Evolutionary conservation across 306 rosid genomes (phyloP).

Genomic region (Gynostemma pentaphyllum): DNA sequence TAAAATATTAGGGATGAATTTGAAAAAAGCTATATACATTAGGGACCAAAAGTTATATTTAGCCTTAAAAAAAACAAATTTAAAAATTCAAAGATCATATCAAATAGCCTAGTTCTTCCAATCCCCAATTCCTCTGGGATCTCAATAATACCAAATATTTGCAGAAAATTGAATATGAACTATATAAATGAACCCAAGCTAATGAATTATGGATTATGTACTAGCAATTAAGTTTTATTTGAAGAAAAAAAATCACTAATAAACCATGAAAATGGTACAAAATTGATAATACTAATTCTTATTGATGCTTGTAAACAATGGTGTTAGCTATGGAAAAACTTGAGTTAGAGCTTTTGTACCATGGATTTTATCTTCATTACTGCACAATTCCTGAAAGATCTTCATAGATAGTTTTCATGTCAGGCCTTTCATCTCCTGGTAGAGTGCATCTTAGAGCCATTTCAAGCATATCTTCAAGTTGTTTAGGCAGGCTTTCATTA

Average conservation of each 20-base stretch:
- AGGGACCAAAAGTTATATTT: too few relatives aligned
- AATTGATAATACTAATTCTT: background rate
- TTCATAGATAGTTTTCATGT: constrained; percentile 48
- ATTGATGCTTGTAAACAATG: background rate
- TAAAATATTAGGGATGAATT: too few relatives aligned
- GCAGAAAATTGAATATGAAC: background rate
- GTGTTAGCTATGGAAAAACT: constrained; percentile 24
- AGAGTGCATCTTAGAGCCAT: constrained; percentile 61
- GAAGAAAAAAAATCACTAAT: background rate
- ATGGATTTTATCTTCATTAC: constrained; percentile 1
- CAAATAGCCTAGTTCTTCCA: background rate
- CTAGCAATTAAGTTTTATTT: background rate
- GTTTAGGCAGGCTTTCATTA: constrained; percentile 10
- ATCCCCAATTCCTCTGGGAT: background rate
- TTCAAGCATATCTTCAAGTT: constrained; percentile 46
- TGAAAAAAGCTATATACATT: too few relatives aligned
- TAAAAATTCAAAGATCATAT: too few relatives aligned
- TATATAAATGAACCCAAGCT: background rate
- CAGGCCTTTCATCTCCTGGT: constrained; percentile 71
- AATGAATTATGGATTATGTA: background rate
- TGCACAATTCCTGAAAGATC: constrained; percentile 45
- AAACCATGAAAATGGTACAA: background rate
- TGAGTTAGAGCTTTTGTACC: constrained; percentile 15
- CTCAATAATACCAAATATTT: too few relatives aligned
- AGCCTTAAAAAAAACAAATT: too few relatives aligned